Percentiles rank a stretch among this genome's conserved stretches.
These are phyloP conservation scores for Quercus berberidifolia DNA, from an alignment of 306 rosid species.

Conservation along the genomic window DNA sequence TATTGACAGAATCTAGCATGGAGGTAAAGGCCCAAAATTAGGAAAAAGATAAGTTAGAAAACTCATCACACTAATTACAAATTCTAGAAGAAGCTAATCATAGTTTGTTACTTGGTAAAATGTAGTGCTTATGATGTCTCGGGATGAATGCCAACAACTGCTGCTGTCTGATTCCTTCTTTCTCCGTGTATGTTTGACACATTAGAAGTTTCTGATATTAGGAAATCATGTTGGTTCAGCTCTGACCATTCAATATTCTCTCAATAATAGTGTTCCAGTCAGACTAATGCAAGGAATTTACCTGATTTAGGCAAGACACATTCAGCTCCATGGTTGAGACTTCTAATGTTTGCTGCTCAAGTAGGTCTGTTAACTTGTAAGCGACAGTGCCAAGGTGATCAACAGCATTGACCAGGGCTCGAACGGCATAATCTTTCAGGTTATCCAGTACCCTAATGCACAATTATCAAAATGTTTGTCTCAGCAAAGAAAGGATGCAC, in stretches of 20 bases:
- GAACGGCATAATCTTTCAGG: constrained; percentile 88
- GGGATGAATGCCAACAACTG: constrained; percentile 75
- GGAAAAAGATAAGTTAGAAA: constrained; percentile 3
- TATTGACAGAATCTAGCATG: constrained; percentile 58
- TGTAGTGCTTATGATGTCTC: constrained; percentile 91
- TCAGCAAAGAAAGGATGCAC: constrained; percentile 1
- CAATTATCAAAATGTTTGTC: neutral
- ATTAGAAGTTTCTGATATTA: constrained; percentile 65
- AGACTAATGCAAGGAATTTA: constrained; percentile 19
- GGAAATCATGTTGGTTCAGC: constrained; percentile 27
- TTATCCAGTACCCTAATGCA: constrained; percentile 75
- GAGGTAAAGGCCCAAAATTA: neutral
- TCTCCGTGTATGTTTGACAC: constrained; percentile 62
- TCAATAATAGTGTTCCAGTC: constrained; percentile 1
- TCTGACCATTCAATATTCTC: constrained; percentile 10
- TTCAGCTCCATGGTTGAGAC: constrained; percentile 71
- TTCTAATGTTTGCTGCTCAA: constrained; percentile 75
- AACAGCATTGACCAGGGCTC: constrained; percentile 89
- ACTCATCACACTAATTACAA: constrained; percentile 7
- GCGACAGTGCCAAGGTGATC: constrained; percentile 99
- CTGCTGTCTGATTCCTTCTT: constrained; percentile 92
- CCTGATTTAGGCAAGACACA: constrained; percentile 73
- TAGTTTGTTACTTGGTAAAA: constrained; percentile 56
- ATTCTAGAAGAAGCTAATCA: constrained; percentile 25
- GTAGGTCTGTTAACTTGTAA: constrained; percentile 74